Evolutionary conservation across 345 rosid species (phyloP), one percentile per base, ranked within the genome.

Genomic region (Citrus medica): DNA sequence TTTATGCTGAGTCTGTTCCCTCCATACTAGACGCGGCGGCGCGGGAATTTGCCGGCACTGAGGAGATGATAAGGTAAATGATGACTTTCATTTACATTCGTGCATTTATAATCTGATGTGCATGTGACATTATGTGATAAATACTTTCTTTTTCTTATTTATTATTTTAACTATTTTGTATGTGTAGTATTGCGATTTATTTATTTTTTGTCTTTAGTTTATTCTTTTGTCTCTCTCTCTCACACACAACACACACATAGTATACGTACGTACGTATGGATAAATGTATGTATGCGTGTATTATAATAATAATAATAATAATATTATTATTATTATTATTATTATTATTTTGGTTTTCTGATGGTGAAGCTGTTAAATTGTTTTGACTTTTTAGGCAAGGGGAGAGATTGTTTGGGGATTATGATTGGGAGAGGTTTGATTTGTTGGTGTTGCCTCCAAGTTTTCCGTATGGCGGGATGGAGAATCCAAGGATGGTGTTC

Each of bases 401-500:
- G 55, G 98, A 95, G 84, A 87, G 64, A 79, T 73, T 95, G 73
- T 93, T 92, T 56, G 98, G 99, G 3, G 85, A 82, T 17, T 93
- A 93, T 68, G 92, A 85, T n/a, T 95, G 97, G 97, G 98, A 93
- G 79, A 84, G 98, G 81, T 93, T 95, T 63, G 99, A 95, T 80
- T 77, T 95, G 58, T 81, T 95, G 75, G 98, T 93, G 69, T 76
- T 93, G 83, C 99, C 99, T 4, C 97, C 98, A 21, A 95, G 95
- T 79, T 95, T 95, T 83, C 98, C 98, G 0, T 93, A 92, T 21
- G 96, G 96, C 2, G 99, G 98, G 16, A 95, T 95, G 97, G 97
- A 93, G 92, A 95, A 93, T 74, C 97, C 94, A 1, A 89, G 94
- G 79, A 93, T 90, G 94, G 94, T 88, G 68, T 95, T 95, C 80